These are phyloP conservation scores for Arthromyces matolae DNA, from an alignment of 768 basidiomycete genomes.

Conservation along the genomic window DNA sequence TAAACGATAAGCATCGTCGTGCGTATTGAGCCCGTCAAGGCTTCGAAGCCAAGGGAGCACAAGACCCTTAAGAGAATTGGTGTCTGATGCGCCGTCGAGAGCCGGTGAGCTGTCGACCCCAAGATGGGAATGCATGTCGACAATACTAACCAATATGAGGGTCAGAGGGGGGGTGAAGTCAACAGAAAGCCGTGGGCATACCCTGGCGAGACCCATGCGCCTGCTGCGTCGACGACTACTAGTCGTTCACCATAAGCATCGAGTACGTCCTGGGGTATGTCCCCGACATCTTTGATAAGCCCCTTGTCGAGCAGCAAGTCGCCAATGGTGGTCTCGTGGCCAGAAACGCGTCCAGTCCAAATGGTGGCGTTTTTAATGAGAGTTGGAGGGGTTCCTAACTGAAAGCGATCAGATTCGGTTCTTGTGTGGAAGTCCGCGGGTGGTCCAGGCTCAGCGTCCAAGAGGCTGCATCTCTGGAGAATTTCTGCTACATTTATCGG, in stretches of 20 bases:
- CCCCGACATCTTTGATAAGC: conserved; percentile 54
- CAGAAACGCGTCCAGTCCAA: conserved; percentile 69
- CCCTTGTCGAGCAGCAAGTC: conserved; percentile 64
- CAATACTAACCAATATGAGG: conserved; percentile 24
- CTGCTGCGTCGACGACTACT: conserved; percentile 48
- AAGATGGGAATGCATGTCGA: conserved; percentile 46
- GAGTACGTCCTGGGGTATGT: conserved; percentile 24
- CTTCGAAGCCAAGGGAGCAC: conserved; percentile 65
- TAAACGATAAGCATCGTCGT: conserved; percentile 65
- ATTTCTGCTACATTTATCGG: conserved; percentile 40
- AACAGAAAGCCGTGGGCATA: conserved; percentile 18
- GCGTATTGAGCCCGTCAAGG: conserved; percentile 77
- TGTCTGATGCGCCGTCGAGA: conserved; percentile 44
- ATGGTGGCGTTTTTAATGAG: conserved; percentile 73
- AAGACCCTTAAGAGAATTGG: conserved; percentile 49
- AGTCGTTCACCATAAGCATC: conserved; percentile 19
- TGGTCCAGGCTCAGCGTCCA: conserved; percentile 47
- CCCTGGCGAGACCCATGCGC: conserved; percentile 56
- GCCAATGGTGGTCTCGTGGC: conserved; percentile 51
- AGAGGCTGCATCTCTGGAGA: conserved; percentile 46
- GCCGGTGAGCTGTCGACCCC: conserved; percentile 32
- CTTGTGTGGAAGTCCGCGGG: conserved; percentile 37
- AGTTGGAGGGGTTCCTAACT: conserved; percentile 55
- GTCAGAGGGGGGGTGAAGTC: background rate
- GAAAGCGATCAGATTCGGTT: conserved; percentile 56